Percentiles rank a stretch among this genome's conserved stretches.
These are phyloP conservation scores for Kluyveromyces starmeri DNA, from an alignment of 805 yeast genomes.

Conservation along the genomic window DNA sequence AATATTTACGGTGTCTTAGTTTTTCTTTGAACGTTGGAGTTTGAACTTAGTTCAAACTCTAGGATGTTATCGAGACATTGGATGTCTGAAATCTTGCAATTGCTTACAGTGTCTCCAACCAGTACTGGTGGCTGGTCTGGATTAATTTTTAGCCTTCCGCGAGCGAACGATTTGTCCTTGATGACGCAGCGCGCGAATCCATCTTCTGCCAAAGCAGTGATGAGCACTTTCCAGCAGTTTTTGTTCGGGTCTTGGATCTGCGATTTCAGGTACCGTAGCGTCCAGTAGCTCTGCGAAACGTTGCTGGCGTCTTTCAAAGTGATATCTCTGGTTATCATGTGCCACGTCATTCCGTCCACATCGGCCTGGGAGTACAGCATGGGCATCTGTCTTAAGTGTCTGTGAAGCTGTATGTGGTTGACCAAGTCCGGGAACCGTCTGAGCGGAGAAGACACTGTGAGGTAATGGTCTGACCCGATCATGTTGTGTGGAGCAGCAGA, in stretches of 20 bases:
- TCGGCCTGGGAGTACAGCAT: constrained; percentile 28
- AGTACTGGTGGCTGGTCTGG: constrained; percentile 25
- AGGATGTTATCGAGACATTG: constrained; percentile 38
- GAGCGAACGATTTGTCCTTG: constrained; percentile 22
- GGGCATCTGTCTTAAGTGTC: constrained; percentile 27
- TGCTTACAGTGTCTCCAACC: constrained; percentile 37
- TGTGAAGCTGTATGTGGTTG: constrained; percentile 68
- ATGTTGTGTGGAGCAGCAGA: constrained; percentile 45
- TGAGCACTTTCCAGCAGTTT: constrained; percentile 28
- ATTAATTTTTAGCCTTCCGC: constrained; percentile 25
- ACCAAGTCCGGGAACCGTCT: constrained; percentile 74
- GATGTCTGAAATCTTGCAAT: constrained; percentile 33
- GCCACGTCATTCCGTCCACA: constrained; percentile 32
- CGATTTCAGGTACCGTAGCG: constrained; percentile 23
- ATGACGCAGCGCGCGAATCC: constrained; percentile 29
- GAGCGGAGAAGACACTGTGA: constrained; percentile 82
- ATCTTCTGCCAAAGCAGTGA: constrained; percentile 35
- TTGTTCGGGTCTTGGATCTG: constrained; percentile 7
- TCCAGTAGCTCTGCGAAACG: constrained; percentile 31
- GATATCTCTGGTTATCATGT: constrained; percentile 38
- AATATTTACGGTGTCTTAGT: too few relatives aligned
- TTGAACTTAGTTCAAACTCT: constrained; percentile 16
- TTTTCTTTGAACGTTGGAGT: constrained; percentile 1
- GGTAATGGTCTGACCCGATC: constrained; percentile 53
- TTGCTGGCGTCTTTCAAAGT: constrained; percentile 27